Percentiles rank a stretch among this genome's conserved stretches.
These are phyloP conservation scores for Solanum pinnatisectum DNA, from an alignment of 257 asterid species.

Conservation along the genomic window DNA sequence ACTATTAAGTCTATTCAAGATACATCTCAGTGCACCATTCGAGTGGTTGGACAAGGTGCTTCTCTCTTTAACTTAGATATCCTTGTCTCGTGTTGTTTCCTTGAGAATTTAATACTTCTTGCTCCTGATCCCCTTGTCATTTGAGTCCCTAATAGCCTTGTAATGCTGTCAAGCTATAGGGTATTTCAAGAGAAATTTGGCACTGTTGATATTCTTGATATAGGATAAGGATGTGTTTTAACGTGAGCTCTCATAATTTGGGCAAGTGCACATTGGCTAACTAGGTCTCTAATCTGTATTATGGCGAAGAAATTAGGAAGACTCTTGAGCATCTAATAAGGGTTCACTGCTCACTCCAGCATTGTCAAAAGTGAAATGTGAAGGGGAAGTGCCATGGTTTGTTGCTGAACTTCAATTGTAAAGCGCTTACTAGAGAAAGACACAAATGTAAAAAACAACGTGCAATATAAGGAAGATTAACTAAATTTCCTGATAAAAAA, in stretches of 20 bases:
- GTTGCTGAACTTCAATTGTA: not conserved
- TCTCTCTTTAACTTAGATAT: not conserved
- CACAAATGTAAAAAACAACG: not conserved
- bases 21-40: slow-evolving; percentile 64
- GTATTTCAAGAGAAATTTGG: not conserved
- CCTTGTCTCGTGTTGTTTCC: not conserved
- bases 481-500: not conserved
- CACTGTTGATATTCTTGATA: not conserved
- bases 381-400: not conserved
- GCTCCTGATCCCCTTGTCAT: not conserved
- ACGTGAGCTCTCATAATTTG: not conserved
- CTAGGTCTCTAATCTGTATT: not conserved
- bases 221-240: not conserved
- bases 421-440: not conserved
- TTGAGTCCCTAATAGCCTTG: not conserved
- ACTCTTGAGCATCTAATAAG: not conserved
- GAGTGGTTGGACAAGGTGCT: slow-evolving; percentile 78
- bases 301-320: not conserved
- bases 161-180: not conserved
- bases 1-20: slow-evolving; percentile 81
- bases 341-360: not conserved
- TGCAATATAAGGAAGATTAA: not conserved
- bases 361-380: not conserved
- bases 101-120: not conserved
- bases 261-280: not conserved